Evolutionary conservation across 2,329 filamentous ascomycete species (phyloP).

Genomic region (Colletotrichum sansevieriae): DNA sequence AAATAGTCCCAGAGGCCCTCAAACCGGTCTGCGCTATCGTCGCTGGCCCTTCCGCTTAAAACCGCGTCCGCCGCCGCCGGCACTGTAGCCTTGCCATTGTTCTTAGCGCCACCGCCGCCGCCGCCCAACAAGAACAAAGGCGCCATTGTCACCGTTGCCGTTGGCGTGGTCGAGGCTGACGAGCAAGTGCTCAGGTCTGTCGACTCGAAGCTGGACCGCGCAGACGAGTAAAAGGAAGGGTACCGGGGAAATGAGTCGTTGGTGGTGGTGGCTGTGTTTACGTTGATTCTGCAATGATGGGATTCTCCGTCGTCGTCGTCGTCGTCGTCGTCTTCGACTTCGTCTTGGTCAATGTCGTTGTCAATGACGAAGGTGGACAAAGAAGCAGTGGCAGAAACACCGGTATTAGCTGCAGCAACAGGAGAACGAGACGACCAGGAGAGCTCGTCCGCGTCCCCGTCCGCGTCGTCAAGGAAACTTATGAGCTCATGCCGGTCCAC

Average conservation of each 20-base stretch:
- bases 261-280: constrained; percentile 1
- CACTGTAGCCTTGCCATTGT: constrained; percentile 22
- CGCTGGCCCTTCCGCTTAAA: constrained; percentile 21
- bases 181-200: constrained; percentile 3
- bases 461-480: constrained; percentile 41
- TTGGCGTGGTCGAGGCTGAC: constrained; percentile 14
- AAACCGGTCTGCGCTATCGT: constrained; percentile 33
- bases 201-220: constrained; percentile 25
- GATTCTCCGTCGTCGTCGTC: neutral
- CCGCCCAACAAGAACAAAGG: constrained; percentile 22
- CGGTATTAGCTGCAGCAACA: neutral
- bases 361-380: constrained; percentile 19
- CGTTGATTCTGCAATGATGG: neutral
- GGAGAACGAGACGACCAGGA: neutral
- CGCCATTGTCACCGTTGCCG: constrained; percentile 35
- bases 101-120: constrained; percentile 20
- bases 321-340: neutral
- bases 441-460: constrained; percentile 21
- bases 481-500: constrained; percentile 38
- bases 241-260: constrained; percentile 3
- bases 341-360: neutral
- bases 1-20: constrained; percentile 38
- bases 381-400: neutral
- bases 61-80: constrained; percentile 14
- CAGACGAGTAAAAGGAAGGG: constrained; percentile 27